Percentiles rank a stretch among this genome's conserved stretches.
Conservation (phyloP, 2,329 filamentous ascomycete species). For the Mollisiaceae sp. region DNA sequence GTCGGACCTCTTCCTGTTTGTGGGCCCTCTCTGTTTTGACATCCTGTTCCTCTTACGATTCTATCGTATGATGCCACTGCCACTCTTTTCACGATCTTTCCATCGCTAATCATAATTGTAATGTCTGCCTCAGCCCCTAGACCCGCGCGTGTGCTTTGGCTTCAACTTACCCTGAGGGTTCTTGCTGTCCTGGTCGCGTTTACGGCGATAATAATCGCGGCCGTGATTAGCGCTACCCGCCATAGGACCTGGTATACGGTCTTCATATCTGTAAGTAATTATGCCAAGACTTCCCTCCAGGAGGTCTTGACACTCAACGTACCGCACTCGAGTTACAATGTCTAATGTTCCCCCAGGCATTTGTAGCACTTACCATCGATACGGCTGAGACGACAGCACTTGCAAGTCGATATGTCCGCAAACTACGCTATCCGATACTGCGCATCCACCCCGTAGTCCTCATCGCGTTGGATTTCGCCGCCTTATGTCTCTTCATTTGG, state of each 20-base stretch:
- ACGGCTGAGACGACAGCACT: neutral
- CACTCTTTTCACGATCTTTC: neutral
- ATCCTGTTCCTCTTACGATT: neutral
- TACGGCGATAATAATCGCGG: slow-evolving; percentile 10
- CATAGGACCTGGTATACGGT: slow-evolving; percentile 12
- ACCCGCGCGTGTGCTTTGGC: neutral
- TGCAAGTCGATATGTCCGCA: neutral
- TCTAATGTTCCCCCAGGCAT: neutral
- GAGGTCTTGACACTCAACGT: neutral
- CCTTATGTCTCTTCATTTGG: slow-evolving; percentile 19
- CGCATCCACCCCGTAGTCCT: slow-evolving; percentile 20
- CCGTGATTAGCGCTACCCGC: slow-evolving; percentile 1
- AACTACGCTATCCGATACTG: neutral
- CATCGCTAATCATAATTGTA: neutral
- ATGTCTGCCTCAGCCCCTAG: neutral
- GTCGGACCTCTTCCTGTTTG: slow-evolving; percentile 4
- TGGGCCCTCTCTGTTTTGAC: neutral
- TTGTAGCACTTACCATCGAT: neutral
- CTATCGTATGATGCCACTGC: slow-evolving; percentile 4
- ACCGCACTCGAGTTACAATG: neutral
- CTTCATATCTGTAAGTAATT: slow-evolving; percentile 15
- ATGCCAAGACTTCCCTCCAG: neutral
- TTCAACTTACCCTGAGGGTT: slow-evolving; percentile 5
- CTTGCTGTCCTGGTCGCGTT: neutral
- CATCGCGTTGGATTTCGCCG: slow-evolving; percentile 13